Evolutionary conservation across 768 basidiomycete genomes (phyloP), one percentile per base, ranked within the genome.

Genomic region (Omphalotus guepiniiformis): DNA sequence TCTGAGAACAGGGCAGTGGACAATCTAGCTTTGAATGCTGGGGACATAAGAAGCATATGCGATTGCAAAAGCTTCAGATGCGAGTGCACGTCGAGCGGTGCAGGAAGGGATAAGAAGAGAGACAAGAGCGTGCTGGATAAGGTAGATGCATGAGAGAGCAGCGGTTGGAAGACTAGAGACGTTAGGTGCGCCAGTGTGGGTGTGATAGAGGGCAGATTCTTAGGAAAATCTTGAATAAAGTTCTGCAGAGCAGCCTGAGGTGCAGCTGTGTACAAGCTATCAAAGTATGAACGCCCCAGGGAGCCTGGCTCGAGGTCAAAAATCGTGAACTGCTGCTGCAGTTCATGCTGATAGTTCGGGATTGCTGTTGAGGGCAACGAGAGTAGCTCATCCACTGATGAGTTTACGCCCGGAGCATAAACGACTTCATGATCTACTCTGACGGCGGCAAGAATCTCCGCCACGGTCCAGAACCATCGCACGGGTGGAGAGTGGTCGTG

Each of bases 1-100:
- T 93, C 88, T 0, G 85, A 85, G 64, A 94, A 93, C 12, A 95
- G 68, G 0, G 93, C 88, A 2, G 67, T 66, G 13, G 76, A 69
- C 11, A 95, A 74, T 4, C 85, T 78, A 6, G 74, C 71, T 56
- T 82, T 84, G 69, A 94, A 95, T 1, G 83, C 65, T 25, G 84
- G 80, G 0, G 82, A 79, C 1, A 85, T 80, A 38, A 93, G 67
- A 13, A 91, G 70, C 42, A 93, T 74, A 55, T 88, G 91, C 3
- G 85, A 85, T 16, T 85, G 80, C 32, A 92, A 69, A 37, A 92
- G 71, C 21, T 68, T 56, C 23, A 90, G 74, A 54, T 91, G 89
- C 1, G 79, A 68, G 39, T 73, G 78, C 29, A 93, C 69, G 53
- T 83, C 80, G 42, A 92, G 79, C n/a, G 75, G 73, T 6, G 79